These are phyloP conservation scores for Salix arbutifolia DNA, from an alignment of 345 rosid genomes.

Conservation along the genomic window DNA sequence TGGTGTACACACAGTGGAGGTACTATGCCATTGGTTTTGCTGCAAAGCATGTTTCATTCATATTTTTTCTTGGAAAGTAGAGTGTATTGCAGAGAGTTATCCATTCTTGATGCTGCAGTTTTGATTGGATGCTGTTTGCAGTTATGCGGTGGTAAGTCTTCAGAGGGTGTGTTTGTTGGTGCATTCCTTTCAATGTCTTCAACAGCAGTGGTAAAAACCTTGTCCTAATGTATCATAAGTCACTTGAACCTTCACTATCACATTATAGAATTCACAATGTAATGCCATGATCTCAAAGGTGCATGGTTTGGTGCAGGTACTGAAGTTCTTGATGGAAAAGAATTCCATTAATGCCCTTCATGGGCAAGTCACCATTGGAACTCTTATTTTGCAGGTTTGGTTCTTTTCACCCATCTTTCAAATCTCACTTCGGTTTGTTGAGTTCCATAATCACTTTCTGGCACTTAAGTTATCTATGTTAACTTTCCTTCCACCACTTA, in stretches of 20 bases:
- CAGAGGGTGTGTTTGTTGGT: conserved; percentile 90
- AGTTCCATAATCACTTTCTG: neutral
- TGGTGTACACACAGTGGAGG: neutral
- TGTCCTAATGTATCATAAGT: neutral
- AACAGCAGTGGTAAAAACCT: conserved; percentile 74
- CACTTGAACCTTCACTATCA: neutral
- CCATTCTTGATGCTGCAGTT: conserved; percentile 7
- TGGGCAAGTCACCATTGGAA: conserved; percentile 88
- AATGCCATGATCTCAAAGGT: neutral
- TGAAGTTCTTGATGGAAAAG: conserved; percentile 85
- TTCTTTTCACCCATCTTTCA: neutral
- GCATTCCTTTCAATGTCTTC: conserved; percentile 92
- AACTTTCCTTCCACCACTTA: conserved; percentile 6
- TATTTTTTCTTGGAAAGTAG: neutral
- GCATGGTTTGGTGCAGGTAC: conserved; percentile 44
- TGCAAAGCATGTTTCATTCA: neutral
- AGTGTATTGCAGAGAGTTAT: neutral
- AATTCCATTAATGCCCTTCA: conserved; percentile 73
- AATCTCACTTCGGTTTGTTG: neutral
- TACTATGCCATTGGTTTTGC: neutral
- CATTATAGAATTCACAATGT: neutral
- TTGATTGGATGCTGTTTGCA: conserved; percentile 35
- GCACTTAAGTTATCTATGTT: neutral
- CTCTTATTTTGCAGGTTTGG: conserved; percentile 78
- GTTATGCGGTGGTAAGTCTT: conserved; percentile 87